Conservation (phyloP, 1,284 basidiomycete genomes). For the Thecaphora thlaspeos region DNA sequence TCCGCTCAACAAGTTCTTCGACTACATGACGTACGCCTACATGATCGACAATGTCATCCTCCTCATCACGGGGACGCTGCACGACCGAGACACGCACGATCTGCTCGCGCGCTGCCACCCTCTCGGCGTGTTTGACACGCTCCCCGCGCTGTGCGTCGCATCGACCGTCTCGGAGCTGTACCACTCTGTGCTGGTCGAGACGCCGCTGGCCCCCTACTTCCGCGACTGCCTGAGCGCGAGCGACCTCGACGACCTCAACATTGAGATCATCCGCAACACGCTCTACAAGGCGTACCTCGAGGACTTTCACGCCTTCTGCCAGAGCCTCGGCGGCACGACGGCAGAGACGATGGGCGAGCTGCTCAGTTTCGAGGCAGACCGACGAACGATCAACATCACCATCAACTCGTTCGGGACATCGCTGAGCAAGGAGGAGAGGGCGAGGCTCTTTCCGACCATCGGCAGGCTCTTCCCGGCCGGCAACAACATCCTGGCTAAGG, state of each 20-base stretch:
- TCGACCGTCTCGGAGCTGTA: constrained; percentile 99
- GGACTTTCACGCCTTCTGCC: constrained; percentile 86
- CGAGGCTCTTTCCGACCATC: constrained; percentile 90
- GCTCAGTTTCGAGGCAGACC: constrained; percentile 93
- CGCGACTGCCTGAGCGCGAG: constrained; percentile 89
- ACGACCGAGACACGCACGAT: constrained; percentile 96
- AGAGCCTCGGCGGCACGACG: constrained; percentile 67
- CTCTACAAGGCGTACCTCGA: constrained; percentile 99
- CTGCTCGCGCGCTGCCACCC: constrained; percentile 95
- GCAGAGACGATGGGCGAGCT: constrained; percentile 63
- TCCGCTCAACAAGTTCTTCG: constrained; percentile 87
- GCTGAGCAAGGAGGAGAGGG: constrained; percentile 89
- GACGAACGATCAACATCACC: constrained; percentile 95
- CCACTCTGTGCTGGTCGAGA: constrained; percentile 94
- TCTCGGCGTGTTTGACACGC: constrained; percentile 93
- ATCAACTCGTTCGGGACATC: constrained; percentile 98
- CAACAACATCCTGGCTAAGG: constrained; percentile 87
- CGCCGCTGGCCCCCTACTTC: constrained; percentile 96
- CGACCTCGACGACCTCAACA: constrained; percentile 97
- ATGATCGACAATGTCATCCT: constrained; percentile 99
- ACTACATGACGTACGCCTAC: constrained; percentile 98
- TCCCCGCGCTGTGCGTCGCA: constrained; percentile 98
- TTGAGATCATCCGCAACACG: constrained; percentile 99
- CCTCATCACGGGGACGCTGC: constrained; percentile 93
- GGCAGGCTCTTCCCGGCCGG: constrained; percentile 93